These are phyloP conservation scores for Agaricus subrufescens DNA, from an alignment of 768 basidiomycete species.

Conservation along the genomic window DNA sequence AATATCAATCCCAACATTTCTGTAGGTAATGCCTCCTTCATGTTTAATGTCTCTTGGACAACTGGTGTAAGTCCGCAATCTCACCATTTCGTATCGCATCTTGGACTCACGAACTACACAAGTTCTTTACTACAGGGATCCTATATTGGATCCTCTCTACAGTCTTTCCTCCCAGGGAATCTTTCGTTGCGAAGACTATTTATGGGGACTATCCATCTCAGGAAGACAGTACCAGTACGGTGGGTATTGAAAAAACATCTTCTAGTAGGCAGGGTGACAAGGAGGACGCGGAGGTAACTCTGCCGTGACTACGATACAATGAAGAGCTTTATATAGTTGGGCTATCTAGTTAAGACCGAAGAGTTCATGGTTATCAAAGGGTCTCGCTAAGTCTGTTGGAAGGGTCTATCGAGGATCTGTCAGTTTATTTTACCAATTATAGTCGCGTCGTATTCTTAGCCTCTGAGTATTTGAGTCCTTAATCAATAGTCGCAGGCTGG, in stretches of 20 bases:
- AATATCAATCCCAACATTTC: conserved; percentile 63
- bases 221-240: not conserved
- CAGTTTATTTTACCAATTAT: no score
- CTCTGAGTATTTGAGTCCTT: no score
- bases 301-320: no score
- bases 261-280: not conserved
- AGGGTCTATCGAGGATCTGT: no score
- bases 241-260: not conserved
- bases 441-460: no score
- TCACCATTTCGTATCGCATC: not conserved
- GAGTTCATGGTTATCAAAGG: no score
- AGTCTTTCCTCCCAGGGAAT: conserved; percentile 36
- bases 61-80: conserved; percentile 53
- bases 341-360: no score
- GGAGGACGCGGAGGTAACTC: not conserved
- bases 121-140: conserved; percentile 34
- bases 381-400: no score
- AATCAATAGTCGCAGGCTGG: no score
- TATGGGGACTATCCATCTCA: conserved; percentile 21
- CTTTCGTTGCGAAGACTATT: conserved; percentile 31
- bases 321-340: no score
- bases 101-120: not conserved
- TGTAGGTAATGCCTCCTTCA: conserved; percentile 49
- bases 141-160: conserved; percentile 34
- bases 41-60: conserved; percentile 75